phyloP scores from a whole-genome alignment of 2,329 filamentous ascomycete genomes.

The Ophiostoma himal-ulmi region DNA sequence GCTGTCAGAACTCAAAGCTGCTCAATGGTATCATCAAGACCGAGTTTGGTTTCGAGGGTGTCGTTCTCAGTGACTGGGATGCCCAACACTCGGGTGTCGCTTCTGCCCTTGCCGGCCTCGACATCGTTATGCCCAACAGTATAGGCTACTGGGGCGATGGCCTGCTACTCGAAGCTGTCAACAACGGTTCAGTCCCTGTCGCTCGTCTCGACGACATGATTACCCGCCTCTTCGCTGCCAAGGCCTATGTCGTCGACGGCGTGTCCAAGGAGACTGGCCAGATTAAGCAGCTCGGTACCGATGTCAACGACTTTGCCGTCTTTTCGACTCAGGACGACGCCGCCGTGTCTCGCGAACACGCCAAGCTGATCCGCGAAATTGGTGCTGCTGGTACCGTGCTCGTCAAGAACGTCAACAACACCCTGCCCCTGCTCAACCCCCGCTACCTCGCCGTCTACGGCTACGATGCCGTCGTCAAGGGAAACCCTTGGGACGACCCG shows the following conservation, averaged over 20 bases:
- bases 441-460: constrained; percentile 55
- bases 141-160: constrained; percentile 49
- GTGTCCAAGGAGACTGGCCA: constrained; percentile 32
- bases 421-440: constrained; percentile 43
- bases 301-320: constrained; percentile 28
- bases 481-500: constrained; percentile 44
- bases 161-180: constrained; percentile 68
- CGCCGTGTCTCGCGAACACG: constrained; percentile 33
- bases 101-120: constrained; percentile 53
- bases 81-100: constrained; percentile 56
- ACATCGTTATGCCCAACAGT: constrained; percentile 63
- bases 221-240: constrained; percentile 43
- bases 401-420: constrained; percentile 58
- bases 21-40: constrained; percentile 63
- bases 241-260: constrained; percentile 34
- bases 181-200: constrained; percentile 67
- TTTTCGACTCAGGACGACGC: neutral
- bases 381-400: constrained; percentile 53
- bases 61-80: constrained; percentile 64
- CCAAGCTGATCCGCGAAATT: constrained; percentile 45
- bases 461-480: constrained; percentile 52
- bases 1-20: constrained; percentile 65
- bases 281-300: constrained; percentile 35
- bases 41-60: constrained; percentile 61
- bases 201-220: constrained; percentile 73